Conservation (phyloP, 805 yeast species). For the Saccharomycopsis lassenensis region DNA sequence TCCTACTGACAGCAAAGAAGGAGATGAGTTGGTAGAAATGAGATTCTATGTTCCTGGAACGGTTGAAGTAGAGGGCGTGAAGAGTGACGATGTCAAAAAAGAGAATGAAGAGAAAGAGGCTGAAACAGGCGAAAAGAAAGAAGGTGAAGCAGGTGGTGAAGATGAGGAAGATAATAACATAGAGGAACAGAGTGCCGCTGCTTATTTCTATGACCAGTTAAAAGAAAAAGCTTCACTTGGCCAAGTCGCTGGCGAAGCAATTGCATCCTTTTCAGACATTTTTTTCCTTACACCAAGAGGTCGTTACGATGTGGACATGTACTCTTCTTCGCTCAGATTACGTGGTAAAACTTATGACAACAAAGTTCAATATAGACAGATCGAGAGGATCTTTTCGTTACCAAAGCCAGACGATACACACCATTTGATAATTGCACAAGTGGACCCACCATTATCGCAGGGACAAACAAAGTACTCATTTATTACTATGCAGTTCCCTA, state of each 20-base stretch:
- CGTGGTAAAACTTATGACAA: constrained; percentile 98
- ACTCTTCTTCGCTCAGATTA: constrained; percentile 72
- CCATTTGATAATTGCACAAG: constrained; percentile 77
- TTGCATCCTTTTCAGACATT: constrained; percentile 84
- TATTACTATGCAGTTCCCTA: constrained; percentile 76
- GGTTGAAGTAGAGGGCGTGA: constrained; percentile 37
- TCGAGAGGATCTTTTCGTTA: constrained; percentile 80
- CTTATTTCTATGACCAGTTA: constrained; percentile 78
- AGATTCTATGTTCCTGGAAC: constrained; percentile 90
- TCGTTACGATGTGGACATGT: constrained; percentile 94
- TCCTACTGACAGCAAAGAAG: constrained; percentile 41
- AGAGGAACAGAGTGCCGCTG: constrained; percentile 60
- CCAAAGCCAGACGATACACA: constrained; percentile 94
- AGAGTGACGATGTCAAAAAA: constrained; percentile 29
- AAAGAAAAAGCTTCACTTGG: constrained; percentile 93
- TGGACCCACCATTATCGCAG: constrained; percentile 95
- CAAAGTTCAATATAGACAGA: constrained; percentile 81
- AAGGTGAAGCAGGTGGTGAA: constrained; percentile 26
- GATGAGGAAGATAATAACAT: constrained; percentile 26
- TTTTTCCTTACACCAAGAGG: constrained; percentile 96
- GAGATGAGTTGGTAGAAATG: constrained; percentile 94
- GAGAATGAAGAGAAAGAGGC: constrained; percentile 23
- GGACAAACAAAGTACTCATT: constrained; percentile 97
- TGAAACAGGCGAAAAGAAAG: constrained; percentile 24
- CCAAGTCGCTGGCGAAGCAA: constrained; percentile 86